Base-by-base conservation (phyloP, 768 basidiomycete genomes). In the Xerocomellus amylosporus region DNA sequence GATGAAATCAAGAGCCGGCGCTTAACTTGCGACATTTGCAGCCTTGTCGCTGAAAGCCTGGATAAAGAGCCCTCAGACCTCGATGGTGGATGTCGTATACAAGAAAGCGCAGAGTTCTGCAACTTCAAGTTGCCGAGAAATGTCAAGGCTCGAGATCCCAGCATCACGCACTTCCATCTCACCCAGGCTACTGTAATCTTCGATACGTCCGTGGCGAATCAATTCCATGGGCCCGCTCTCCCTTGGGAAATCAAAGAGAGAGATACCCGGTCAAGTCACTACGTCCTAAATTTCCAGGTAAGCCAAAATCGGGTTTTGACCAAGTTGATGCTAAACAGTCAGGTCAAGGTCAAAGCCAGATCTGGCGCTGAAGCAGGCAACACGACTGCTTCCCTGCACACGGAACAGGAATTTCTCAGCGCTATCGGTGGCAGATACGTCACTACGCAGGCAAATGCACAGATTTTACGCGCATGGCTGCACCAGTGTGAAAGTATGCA, bases 401-500 rank as follows among this genome's bases (percentile, higher is more conserved):
- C 22, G 6, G 61, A 58, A 37, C 8, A 47, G 7, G 49, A 47
- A 9, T 48, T 48, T 2, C 42, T 61, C 5, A 20, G 38, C 4
- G 12, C 48, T 0, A 30, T 61, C 10, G 60, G 60, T 6, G 60
- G 60, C 0, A 61, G 52, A 62, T 28, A 22, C 1, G 46, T 62
- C 13, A 0, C 14, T 10, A 30, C 33, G 1, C 55, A 58, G 31
- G 37, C 49, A 9, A 24, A 61, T 4, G 6, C n/a, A 26, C 28
- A 55, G 17, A 53, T 64, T n/a, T 20, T 62, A n/a, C 50, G 53
- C 3, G 12, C 30, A 6, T 61, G 60, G 62, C 59, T 61, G 51
- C 46, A 53, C 8, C 53, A 31, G 2, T 58, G 59, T 12, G 61
- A 62, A 55, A 58, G 17, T 10, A 17, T 49, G 5, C 63, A 64